Evolutionary conservation across 2,329 filamentous ascomycete species (phyloP).

Genomic region (Pseudogymnoascus sp.): DNA sequence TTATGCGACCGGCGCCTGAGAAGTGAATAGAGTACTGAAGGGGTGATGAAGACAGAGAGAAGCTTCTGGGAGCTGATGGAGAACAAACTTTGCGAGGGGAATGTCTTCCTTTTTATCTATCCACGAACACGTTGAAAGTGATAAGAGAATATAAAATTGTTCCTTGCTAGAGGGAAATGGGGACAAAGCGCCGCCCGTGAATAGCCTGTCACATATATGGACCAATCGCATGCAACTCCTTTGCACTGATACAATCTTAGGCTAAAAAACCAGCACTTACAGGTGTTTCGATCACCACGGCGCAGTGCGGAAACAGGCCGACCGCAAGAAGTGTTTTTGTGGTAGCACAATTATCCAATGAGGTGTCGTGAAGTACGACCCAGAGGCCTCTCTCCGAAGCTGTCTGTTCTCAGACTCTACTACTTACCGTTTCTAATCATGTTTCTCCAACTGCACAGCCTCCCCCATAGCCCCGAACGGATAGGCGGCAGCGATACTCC

Average conservation of each 20-base stretch:
- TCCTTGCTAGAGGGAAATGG: not conserved
- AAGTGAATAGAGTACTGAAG: not conserved
- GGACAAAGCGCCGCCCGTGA: not conserved
- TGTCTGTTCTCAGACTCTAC: not conserved
- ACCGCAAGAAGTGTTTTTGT: not conserved
- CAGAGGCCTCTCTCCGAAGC: not conserved
- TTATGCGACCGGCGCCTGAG: constrained; percentile 10
- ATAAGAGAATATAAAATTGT: not conserved
- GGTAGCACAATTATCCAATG: not conserved
- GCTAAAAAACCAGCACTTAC: not conserved
- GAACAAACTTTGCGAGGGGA: not conserved
- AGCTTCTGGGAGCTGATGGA: not conserved
- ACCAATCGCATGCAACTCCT: not conserved
- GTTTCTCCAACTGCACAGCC: not conserved
- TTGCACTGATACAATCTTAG: not conserved
- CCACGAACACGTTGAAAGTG: not conserved
- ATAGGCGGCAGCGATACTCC: not conserved
- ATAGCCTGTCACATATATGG: not conserved
- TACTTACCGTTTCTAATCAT: constrained; percentile 6
- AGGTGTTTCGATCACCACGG: constrained; percentile 1
- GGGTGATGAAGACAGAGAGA: not conserved
- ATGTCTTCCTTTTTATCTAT: not conserved
- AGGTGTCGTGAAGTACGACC: not conserved
- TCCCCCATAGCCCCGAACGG: not conserved
- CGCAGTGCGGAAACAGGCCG: not conserved